phyloP scores from a whole-genome alignment of 768 basidiomycete species.

The Asterophora parasitica region DNA sequence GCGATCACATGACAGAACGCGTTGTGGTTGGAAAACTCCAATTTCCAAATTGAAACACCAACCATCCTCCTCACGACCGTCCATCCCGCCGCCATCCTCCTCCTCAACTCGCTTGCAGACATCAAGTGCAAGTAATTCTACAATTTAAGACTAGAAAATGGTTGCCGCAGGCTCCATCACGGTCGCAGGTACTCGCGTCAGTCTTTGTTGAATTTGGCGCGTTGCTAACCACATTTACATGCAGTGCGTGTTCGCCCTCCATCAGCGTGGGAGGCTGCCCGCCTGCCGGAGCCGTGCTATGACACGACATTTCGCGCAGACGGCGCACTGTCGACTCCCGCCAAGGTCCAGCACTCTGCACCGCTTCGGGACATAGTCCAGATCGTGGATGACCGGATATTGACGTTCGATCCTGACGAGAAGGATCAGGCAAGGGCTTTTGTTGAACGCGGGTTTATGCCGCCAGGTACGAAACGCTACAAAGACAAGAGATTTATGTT shows the following conservation, averaged over 20 bases:
- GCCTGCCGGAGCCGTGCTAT: conserved; percentile 72
- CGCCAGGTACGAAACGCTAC: conserved; percentile 87
- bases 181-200: conserved; percentile 61
- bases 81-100: conserved; percentile 6
- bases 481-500: conserved; percentile 98
- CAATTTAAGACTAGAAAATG: conserved; percentile 37
- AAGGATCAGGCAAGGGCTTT: conserved; percentile 77
- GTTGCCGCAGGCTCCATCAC: conserved; percentile 85
- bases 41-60: conserved; percentile 12
- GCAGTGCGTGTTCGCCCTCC: conserved; percentile 90
- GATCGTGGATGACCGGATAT: conserved; percentile 88
- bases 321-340: conserved; percentile 73
- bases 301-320: conserved; percentile 77
- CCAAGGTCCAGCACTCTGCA: conserved; percentile 48
- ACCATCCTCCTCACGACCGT: conserved; percentile 6
- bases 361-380: conserved; percentile 75
- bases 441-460: conserved; percentile 78
- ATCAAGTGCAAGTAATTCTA: background rate
- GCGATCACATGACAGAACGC: conserved; percentile 30
- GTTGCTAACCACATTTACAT: conserved; percentile 25
- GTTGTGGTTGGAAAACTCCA: conserved; percentile 19
- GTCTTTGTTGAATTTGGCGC: conserved; percentile 9
- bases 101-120: background rate
- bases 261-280: conserved; percentile 76
- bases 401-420: conserved; percentile 95